Conservation (phyloP, 768 basidiomycete species). For the Lentinus tigrinus region DNA sequence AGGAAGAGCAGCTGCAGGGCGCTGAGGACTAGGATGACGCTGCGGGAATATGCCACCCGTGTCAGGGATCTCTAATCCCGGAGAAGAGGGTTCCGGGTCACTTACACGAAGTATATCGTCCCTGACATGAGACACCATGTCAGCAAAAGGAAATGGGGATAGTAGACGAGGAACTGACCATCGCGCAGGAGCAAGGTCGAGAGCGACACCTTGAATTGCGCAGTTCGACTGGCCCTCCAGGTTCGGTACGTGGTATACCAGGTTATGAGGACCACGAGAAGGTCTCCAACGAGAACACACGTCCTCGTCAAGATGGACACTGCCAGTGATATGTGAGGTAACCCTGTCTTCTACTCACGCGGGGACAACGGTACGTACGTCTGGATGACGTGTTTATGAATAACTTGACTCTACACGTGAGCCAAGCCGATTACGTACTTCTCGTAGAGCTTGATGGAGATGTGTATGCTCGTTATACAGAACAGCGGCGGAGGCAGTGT, state of each 20-base stretch:
- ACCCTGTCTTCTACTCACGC: neutral
- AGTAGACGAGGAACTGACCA: neutral
- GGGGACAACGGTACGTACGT: neutral
- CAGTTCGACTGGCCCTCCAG: neutral
- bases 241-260: neutral
- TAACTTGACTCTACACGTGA: neutral
- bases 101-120: constrained; percentile 2
- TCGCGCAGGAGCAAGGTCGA: neutral
- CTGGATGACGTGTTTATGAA: neutral
- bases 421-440: too few relatives aligned
- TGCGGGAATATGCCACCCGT: too few relatives aligned
- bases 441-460: too few relatives aligned
- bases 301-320: neutral
- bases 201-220: neutral
- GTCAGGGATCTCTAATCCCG: too few relatives aligned
- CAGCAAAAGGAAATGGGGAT: neutral
- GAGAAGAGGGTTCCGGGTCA: too few relatives aligned
- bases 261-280: neutral
- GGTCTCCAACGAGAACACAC: neutral
- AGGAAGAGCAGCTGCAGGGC: too few relatives aligned
- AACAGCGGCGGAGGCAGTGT: too few relatives aligned
- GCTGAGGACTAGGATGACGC: too few relatives aligned
- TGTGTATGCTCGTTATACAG: too few relatives aligned
- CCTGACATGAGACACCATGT: neutral
- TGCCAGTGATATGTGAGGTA: neutral